Base-by-base conservation (phyloP, 1,139 yeast genomes). In the Casaregolazyma suthepensis region DNA sequence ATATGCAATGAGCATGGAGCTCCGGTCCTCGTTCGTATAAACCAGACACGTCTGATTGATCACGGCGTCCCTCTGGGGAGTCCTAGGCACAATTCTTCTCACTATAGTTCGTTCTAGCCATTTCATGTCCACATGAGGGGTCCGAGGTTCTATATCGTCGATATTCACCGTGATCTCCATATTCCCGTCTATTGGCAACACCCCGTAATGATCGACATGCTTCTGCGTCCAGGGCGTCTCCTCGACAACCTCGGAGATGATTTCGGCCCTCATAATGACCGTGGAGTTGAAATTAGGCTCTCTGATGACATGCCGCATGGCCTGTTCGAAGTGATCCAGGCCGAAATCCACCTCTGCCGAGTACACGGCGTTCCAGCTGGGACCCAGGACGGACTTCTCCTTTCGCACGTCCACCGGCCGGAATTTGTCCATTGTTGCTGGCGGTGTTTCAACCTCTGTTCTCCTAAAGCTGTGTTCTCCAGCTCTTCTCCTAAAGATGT, bases 251-350 rank as follows among this genome's bases (percentile, higher is more conserved):
- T 86, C 91, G 47, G 75, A 73, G 47, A 90, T 69, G 26, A 91
- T 82, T 68, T 91, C 98, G 0, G 97, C 96, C 62, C 98, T 74
- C 73, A 91, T 74, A 43, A 91, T 86, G 31, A 89, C 94, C 0
- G 97, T 87, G 7, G 97, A 91, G 69, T 91, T 91, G 69, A 91
- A 86, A 67, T 91, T 88, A 13, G 98, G 98, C 58, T 89, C 90
- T 57, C 79, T 77, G 53, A 91, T 85, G 58, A 91, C 75, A 67
- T 90, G 87, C 46, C 80, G 69, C 93, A 89, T 86, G 4, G 96
- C 96, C 10, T 74, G 71, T 55, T 82, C 83, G 65, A 84, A 90
- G 70, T 89, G 65, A 9, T 66, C 66, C 1, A 74, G 65, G 13
- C 64, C 63, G 59, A 75, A 77, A 7, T 64, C 65, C 1, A 71